phyloP scores from a whole-genome alignment of 441 rosid species.

The Capsella rubella region DNA sequence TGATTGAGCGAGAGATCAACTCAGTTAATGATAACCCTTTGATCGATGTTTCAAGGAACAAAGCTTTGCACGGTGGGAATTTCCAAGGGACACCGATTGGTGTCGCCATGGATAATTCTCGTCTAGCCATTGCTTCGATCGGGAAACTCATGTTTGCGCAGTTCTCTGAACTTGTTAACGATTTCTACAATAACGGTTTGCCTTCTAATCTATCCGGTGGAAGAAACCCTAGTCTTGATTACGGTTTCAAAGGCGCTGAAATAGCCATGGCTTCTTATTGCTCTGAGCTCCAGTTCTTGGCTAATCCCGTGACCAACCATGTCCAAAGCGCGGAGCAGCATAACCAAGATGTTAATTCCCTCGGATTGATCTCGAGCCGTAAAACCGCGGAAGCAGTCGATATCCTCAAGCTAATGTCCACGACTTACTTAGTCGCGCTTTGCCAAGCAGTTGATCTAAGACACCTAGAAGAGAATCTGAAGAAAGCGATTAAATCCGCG shows the following conservation, averaged over 20 bases:
- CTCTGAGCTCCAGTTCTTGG: conserved; percentile 65
- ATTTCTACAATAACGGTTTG: conserved; percentile 85
- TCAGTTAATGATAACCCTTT: conserved; percentile 76
- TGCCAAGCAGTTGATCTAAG: conserved; percentile 62
- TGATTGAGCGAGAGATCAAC: conserved; percentile 65
- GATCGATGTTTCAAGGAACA: conserved; percentile 74
- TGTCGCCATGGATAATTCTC: conserved; percentile 65
- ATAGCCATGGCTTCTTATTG: conserved; percentile 82
- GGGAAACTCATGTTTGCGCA: conserved; percentile 66
- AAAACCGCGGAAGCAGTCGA: conserved; percentile 68
- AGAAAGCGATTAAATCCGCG: conserved; percentile 46
- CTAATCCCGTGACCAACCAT: conserved; percentile 67
- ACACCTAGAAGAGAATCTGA: conserved; percentile 60
- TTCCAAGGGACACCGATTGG: conserved; percentile 72
- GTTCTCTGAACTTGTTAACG: conserved; percentile 81
- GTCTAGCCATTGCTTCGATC: conserved; percentile 62
- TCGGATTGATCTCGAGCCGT: conserved; percentile 67
- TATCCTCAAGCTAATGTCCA: conserved; percentile 62
- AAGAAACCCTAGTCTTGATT: conserved; percentile 83
- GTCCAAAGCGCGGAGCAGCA: conserved; percentile 73
- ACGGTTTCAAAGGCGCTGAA: conserved; percentile 89
- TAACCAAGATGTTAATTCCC: conserved; percentile 68
- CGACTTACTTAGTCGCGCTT: conserved; percentile 54
- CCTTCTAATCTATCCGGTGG: conserved; percentile 82
- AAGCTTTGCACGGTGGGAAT: conserved; percentile 80